Percentiles rank a stretch among this genome's conserved stretches.
These are phyloP conservation scores for Psilocybe cyanescens DNA, from an alignment of 768 basidiomycete species.

Conservation along the genomic window DNA sequence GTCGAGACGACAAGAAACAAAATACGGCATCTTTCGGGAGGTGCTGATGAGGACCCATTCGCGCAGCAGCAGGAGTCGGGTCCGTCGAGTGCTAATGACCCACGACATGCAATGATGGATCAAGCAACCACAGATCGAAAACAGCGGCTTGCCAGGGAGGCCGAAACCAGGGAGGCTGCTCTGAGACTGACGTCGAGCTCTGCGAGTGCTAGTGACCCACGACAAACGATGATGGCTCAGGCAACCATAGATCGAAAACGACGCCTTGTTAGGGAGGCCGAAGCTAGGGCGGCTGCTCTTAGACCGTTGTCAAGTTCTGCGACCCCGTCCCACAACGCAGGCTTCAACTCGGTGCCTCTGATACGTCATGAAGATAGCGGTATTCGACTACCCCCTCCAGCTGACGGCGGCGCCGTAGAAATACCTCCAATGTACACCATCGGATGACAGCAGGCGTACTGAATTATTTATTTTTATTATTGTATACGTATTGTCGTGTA, in stretches of 20 bases:
- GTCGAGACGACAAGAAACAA: not conserved
- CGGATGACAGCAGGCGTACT: no score
- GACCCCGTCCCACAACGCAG: not conserved
- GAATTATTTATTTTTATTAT: no score
- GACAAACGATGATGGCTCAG: not conserved
- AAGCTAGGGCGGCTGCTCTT: not conserved
- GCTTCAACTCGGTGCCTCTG: not conserved
- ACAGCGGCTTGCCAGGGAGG: not conserved
- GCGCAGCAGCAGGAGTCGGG: not conserved
- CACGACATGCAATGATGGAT: not conserved
- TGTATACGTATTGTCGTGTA: no score
- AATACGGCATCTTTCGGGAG: not conserved
- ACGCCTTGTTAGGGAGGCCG: not conserved
- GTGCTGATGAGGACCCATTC: no score
- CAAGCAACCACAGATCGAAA: not conserved
- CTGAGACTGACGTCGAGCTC: not conserved
- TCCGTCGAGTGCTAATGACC: not conserved
- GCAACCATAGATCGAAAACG: not conserved
- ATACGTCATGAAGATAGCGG: constrained; percentile 20
- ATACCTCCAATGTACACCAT: constrained; percentile 11
- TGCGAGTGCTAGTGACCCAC: not conserved
- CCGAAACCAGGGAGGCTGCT: not conserved
- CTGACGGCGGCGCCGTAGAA: constrained; percentile 5
- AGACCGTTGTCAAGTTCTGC: not conserved
- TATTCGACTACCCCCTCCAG: constrained; percentile 8